Percentiles rank a stretch among this genome's conserved stretches.
These are phyloP conservation scores for Arctostaphylos glauca DNA, from an alignment of 148 eudicot species.

Conservation along the genomic window DNA sequence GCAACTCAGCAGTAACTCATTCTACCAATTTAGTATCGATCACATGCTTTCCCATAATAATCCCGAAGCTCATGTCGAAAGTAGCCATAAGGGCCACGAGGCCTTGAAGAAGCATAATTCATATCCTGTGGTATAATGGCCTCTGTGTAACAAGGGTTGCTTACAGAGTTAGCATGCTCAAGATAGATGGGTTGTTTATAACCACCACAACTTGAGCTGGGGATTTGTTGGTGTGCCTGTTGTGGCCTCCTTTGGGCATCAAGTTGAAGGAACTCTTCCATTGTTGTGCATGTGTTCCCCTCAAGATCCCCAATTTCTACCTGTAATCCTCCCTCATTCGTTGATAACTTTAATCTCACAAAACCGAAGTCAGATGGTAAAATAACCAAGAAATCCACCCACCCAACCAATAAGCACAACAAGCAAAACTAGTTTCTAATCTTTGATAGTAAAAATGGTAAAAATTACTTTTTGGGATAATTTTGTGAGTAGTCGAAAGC, in stretches of 20 bases:
- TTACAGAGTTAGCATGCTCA: constrained; percentile 42
- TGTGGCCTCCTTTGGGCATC: constrained; percentile 65
- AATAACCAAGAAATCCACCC: not conserved
- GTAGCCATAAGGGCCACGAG: too few relatives aligned
- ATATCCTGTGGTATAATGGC: too few relatives aligned
- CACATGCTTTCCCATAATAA: too few relatives aligned
- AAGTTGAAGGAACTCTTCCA: constrained; percentile 76
- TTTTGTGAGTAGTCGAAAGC: too few relatives aligned
- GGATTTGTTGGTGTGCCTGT: constrained; percentile 40
- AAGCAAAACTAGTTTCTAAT: not conserved
- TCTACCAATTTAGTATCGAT: too few relatives aligned
- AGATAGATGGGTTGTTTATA: constrained; percentile 52
- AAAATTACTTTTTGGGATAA: too few relatives aligned
- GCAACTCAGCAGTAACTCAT: too few relatives aligned
- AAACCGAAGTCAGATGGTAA: not conserved
- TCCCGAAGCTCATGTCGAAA: too few relatives aligned
- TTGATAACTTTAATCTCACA: constrained; percentile 40
- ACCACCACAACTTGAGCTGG: constrained; percentile 50
- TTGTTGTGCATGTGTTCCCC: constrained; percentile 63
- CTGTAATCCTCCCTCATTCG: constrained; percentile 66
- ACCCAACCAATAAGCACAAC: not conserved
- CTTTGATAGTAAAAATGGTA: too few relatives aligned
- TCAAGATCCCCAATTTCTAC: constrained; percentile 42
- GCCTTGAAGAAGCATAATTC: too few relatives aligned
- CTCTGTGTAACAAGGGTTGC: too few relatives aligned